A percentile compares a stretch with the other conserved stretches of the same genome.
These are phyloP conservation scores for Raffaelea ambrosiae DNA, from an alignment of 2,329 filamentous ascomycete genomes.

Conservation along the genomic window DNA sequence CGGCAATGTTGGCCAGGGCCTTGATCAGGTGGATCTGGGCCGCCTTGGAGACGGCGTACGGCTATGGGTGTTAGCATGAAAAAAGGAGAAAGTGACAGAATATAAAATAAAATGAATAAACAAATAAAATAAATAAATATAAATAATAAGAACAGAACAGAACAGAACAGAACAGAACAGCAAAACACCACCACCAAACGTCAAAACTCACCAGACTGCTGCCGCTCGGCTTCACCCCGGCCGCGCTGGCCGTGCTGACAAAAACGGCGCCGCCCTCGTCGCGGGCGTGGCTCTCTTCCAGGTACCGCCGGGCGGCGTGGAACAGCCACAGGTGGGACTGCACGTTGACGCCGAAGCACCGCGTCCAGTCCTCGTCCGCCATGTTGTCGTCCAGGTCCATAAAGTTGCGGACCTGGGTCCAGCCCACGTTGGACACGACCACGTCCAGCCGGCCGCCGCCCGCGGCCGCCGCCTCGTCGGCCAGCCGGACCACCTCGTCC, in stretches of 20 bases:
- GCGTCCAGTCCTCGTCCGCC: slow-evolving; percentile 50
- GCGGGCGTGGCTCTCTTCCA: slow-evolving; percentile 39
- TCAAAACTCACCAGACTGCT: slow-evolving; percentile 41
- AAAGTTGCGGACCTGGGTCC: slow-evolving; percentile 39
- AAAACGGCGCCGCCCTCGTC: slow-evolving; percentile 37
- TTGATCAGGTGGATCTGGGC: slow-evolving; percentile 56
- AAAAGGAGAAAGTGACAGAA: too few species aligned
- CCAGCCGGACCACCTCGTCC: slow-evolving; percentile 48
- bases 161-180: too few species aligned
- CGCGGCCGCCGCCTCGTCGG: slow-evolving; percentile 47
- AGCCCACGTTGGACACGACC: slow-evolving; percentile 65
- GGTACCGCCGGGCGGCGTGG: slow-evolving; percentile 41
- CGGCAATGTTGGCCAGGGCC: slow-evolving; percentile 41
- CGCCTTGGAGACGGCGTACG: slow-evolving; percentile 71
- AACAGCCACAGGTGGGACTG: slow-evolving; percentile 54
- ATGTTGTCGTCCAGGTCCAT: slow-evolving; percentile 42
- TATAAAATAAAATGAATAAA: too few species aligned
- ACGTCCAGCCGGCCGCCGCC: slow-evolving; percentile 63
- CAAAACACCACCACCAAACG: neutral
- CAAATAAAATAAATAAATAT: too few species aligned
- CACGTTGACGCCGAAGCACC: slow-evolving; percentile 52
- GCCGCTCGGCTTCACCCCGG: slow-evolving; percentile 55
- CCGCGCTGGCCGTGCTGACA: slow-evolving; percentile 55
- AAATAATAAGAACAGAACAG: too few species aligned
- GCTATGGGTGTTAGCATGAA: slow-evolving; percentile 27